Percentiles rank a stretch among this genome's conserved stretches.
Conservation (phyloP, 192 early-diverging fungal genomes). For the Borealophlyctis nickersoniae region DNA sequence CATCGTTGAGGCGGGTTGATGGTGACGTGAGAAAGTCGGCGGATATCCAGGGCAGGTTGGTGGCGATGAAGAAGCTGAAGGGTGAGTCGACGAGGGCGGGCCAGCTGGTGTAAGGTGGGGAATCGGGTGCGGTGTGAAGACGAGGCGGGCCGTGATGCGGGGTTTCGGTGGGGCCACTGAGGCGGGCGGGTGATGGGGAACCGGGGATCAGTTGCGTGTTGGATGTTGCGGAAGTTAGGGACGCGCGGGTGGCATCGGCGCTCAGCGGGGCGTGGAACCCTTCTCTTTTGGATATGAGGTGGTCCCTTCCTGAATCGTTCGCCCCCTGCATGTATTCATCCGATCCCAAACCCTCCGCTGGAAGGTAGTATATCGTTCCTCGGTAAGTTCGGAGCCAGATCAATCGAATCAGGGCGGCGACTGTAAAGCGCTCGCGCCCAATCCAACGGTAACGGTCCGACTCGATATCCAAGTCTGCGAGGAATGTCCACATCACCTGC, state of each 20-base stretch:
- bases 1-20: slow-evolving; percentile 47
- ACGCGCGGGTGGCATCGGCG: neutral
- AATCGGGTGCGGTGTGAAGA: slow-evolving; percentile 15
- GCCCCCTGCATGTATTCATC: neutral
- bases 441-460: slow-evolving; percentile 44
- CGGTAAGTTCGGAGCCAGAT: slow-evolving; percentile 58
- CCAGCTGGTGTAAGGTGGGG: slow-evolving; percentile 14
- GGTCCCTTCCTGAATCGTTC: no score
- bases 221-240: neutral
- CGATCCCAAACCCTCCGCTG: slow-evolving; percentile 19
- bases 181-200: neutral
- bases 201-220: neutral
- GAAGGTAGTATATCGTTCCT: slow-evolving; percentile 57
- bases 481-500: slow-evolving; percentile 40
- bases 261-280: neutral
- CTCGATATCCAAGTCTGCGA: slow-evolving; percentile 53
- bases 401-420: slow-evolving; percentile 51
- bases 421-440: slow-evolving; percentile 32
- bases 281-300: neutral
- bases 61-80: slow-evolving; percentile 48
- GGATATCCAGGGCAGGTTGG: slow-evolving; percentile 62
- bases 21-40: slow-evolving; percentile 49
- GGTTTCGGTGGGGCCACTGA: neutral
- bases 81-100: slow-evolving; percentile 9
- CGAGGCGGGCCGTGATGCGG: slow-evolving; percentile 23